Evolutionary conservation across 1,139 yeast species (phyloP).

Genomic region (Pichia sp.): DNA sequence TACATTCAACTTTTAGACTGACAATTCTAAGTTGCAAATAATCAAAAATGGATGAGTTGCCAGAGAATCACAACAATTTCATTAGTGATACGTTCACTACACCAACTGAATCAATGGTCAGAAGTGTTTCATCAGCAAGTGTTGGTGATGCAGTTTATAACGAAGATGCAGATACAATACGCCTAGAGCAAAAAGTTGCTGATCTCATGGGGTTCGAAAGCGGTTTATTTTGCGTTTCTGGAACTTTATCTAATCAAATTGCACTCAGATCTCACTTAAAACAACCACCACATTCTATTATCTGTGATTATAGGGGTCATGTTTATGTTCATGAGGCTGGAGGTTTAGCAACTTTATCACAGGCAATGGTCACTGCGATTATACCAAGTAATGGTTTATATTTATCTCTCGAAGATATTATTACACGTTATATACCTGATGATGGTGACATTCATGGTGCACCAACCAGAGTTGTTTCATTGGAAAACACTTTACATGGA

Average conservation of each 20-base stretch:
- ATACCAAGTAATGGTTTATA: conserved; percentile 67
- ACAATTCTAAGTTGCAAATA: too few relatives aligned
- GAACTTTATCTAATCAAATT: conserved; percentile 87
- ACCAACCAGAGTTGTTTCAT: conserved; percentile 76
- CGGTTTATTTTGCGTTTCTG: conserved; percentile 80
- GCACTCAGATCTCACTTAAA: conserved; percentile 70
- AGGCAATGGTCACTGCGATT: conserved; percentile 88
- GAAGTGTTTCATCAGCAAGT: conserved; percentile 53
- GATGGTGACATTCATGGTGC: conserved; percentile 86
- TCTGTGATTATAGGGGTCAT: conserved; percentile 84
- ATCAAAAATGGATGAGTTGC: too few relatives aligned
- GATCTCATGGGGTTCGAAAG: conserved; percentile 74
- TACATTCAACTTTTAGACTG: too few relatives aligned
- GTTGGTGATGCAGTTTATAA: conserved; percentile 86
- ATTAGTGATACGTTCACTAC: conserved; percentile 92
- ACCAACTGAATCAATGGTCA: conserved; percentile 73
- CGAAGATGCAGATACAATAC: conserved; percentile 69
- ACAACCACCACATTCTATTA: conserved; percentile 82
- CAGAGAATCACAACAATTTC: conserved; percentile 40
- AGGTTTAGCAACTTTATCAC: conserved; percentile 82
- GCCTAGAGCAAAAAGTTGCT: conserved; percentile 62
- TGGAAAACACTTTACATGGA: conserved; percentile 89
- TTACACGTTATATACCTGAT: conserved; percentile 58
- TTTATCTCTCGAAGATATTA: conserved; percentile 74
- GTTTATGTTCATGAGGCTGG: conserved; percentile 84